Conservation (phyloP, 2,329 filamentous ascomycete genomes). For the Talaromyces sp. region DNA sequence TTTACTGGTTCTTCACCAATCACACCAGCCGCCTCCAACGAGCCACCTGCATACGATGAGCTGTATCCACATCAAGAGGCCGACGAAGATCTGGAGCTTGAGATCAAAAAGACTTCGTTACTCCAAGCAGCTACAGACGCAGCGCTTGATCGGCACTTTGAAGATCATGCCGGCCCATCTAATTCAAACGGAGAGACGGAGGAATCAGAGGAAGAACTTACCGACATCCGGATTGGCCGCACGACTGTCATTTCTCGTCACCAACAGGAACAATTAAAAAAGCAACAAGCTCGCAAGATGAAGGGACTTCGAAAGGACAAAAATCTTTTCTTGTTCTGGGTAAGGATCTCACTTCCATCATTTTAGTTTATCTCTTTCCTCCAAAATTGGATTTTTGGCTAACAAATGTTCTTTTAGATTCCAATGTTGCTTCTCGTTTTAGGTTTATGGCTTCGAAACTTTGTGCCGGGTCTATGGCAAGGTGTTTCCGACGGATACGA, state of each 20-base stretch:
- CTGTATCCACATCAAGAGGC: conserved; percentile 56
- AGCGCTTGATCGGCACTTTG: conserved; percentile 43
- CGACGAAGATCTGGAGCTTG: conserved; percentile 31
- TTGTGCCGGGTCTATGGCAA: conserved; percentile 39
- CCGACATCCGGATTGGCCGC: conserved; percentile 40
- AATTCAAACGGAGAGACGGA: conserved; percentile 11
- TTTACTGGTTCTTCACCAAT: conserved; percentile 49
- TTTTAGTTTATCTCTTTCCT: neutral
- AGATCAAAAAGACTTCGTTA: conserved; percentile 40
- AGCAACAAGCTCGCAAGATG: conserved; percentile 44
- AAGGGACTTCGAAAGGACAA: conserved; percentile 47
- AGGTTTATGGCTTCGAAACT: conserved; percentile 42
- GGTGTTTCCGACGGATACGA: conserved; percentile 34
- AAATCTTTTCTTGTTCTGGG: conserved; percentile 52
- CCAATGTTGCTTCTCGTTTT: conserved; percentile 44
- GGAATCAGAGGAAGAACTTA: conserved; percentile 25
- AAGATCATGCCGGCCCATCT: conserved; percentile 27
- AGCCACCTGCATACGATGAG: conserved; percentile 73
- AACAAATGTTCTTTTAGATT: conserved; percentile 30
- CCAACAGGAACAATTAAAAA: conserved; percentile 44
- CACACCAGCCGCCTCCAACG: conserved; percentile 42
- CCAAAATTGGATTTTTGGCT: neutral
- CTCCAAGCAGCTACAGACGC: conserved; percentile 42
- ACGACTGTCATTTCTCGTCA: conserved; percentile 39
- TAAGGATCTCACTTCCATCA: conserved; percentile 27